Conservation (phyloP, 495 filamentous ascomycete genomes). For the Neurospora sp. region DNA sequence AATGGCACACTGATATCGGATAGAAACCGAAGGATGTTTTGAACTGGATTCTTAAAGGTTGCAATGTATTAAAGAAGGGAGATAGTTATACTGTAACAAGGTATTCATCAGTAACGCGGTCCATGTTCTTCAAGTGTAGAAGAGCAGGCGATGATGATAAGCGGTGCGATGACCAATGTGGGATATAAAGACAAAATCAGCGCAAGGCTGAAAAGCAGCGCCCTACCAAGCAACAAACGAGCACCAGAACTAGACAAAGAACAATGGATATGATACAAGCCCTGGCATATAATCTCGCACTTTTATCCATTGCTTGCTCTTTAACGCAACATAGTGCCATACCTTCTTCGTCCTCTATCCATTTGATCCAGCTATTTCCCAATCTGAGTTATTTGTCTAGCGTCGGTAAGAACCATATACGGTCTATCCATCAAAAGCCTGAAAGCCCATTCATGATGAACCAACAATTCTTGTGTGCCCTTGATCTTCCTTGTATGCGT, state of each 20-base stretch:
- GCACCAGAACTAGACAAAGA: not conserved
- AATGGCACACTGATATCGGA: too few species aligned
- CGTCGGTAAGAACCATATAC: not conserved
- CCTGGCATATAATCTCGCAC: not conserved
- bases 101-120: not conserved
- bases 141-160: not conserved
- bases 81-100: not conserved
- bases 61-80: not conserved
- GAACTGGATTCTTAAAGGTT: too few species aligned
- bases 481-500: not conserved
- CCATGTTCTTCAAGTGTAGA: too few species aligned
- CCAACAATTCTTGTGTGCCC: not conserved
- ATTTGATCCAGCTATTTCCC: not conserved
- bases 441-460: not conserved
- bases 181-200: not conserved
- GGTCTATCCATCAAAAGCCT: not conserved
- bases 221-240: not conserved
- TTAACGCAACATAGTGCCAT: not conserved
- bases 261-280: not conserved
- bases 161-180: not conserved
- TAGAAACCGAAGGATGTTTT: too few species aligned
- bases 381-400: not conserved
- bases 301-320: not conserved
- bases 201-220: not conserved
- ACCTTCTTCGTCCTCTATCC: not conserved